Percentiles rank a stretch among this genome's conserved stretches.
phyloP scores from a whole-genome alignment of 306 rosid species.

The peach (Prunus persica) region Prunus_persica_NCBIv2 NC_034010.1:14993501-14994000 shows the following conservation, averaged over 20 bases:
- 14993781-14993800: constrained; percentile 21
- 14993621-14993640: not conserved
- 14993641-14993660: too few species aligned
- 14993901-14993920: constrained; percentile 12
- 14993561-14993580: constrained; percentile 24
- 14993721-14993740: constrained; percentile 49
- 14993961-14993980: not conserved
- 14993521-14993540: constrained; percentile 19
- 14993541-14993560: not conserved
- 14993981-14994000: not conserved
- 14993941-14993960: not conserved
- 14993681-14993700: not conserved
- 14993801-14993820: not conserved
- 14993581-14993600: constrained; percentile 12
- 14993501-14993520: constrained; percentile 2
- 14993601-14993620: constrained; percentile 2
- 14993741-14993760: constrained; percentile 21
- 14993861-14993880: not conserved
- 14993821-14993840: not conserved
- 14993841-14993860: not conserved
- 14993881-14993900: not conserved
- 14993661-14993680: not conserved
- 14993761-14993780: constrained; percentile 33
- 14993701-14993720: constrained; percentile 26
- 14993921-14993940: constrained; percentile 5